Percentiles rank a stretch among this genome's conserved stretches.
Conservation (phyloP, 2,329 filamentous ascomycete genomes). For the Orbilia blumenaviensis region DNA sequence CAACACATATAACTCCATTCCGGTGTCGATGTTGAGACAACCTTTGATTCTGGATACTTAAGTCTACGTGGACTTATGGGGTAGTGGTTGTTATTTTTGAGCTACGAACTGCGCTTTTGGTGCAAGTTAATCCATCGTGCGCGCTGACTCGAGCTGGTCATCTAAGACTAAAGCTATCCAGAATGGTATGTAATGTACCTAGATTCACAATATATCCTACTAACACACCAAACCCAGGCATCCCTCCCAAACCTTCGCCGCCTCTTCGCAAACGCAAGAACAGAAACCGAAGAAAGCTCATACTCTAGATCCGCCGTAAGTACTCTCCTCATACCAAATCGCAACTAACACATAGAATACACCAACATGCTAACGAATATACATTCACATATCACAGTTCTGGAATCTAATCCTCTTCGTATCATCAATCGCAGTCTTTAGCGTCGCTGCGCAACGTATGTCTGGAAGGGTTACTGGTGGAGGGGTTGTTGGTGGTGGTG, state of each 20-base stretch:
- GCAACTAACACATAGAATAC: background rate
- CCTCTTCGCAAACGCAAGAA: slow-evolving; percentile 92
- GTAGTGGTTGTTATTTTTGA: no score
- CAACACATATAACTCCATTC: slow-evolving; percentile 31
- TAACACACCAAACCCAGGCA: slow-evolving; percentile 65
- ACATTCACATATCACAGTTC: slow-evolving; percentile 70
- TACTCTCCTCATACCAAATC: background rate
- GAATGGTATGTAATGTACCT: background rate
- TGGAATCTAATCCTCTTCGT: slow-evolving; percentile 98
- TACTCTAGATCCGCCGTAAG: slow-evolving; percentile 89
- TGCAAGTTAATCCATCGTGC: no score
- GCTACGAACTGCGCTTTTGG: no score
- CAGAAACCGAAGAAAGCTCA: slow-evolving; percentile 90
- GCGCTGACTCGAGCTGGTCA: slow-evolving; percentile 11
- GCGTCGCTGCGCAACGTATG: slow-evolving; percentile 88
- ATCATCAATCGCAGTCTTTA: slow-evolving; percentile 93
- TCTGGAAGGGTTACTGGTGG: slow-evolving; percentile 31
- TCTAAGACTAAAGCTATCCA: background rate
- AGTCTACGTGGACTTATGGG: no score
- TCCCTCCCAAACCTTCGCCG: slow-evolving; percentile 93
- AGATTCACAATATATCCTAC: background rate
- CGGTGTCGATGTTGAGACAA: background rate
- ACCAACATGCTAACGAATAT: background rate
- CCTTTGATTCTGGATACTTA: background rate
- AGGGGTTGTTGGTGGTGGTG: background rate